Evolutionary conservation across 1,139 yeast genomes (phyloP).

Genomic region (Taphrina betulina): DNA sequence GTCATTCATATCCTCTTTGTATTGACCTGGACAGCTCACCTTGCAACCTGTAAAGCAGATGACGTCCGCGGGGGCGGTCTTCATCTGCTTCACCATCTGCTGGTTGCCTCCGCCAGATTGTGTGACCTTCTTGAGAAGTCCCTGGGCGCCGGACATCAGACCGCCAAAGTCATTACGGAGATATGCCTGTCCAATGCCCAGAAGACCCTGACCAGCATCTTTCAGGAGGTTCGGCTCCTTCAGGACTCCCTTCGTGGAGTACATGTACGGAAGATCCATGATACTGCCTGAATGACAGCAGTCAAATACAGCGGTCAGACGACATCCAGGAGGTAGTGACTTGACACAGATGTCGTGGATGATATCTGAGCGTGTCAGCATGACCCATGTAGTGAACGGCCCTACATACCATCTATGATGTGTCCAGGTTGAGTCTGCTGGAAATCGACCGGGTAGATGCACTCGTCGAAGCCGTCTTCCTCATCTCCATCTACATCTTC

Average conservation of each 20-base stretch:
- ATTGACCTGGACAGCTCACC: too few species aligned
- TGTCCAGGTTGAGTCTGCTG: conserved; percentile 58
- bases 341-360: conserved; percentile 77
- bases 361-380: too few species aligned
- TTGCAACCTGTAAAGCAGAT: conserved; percentile 68
- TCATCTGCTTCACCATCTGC: conserved; percentile 54
- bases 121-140: conserved; percentile 54
- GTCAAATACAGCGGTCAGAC: conserved; percentile 79
- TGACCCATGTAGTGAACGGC: too few species aligned
- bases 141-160: conserved; percentile 52
- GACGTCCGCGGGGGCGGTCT: conserved; percentile 86
- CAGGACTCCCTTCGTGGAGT: conserved; percentile 85
- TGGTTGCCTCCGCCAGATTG: conserved; percentile 46
- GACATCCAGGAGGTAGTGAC: conserved; percentile 75
- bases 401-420: conserved; percentile 81
- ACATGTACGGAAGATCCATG: conserved; percentile 81
- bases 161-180: conserved; percentile 67
- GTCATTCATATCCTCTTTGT: too few species aligned
- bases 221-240: conserved; percentile 86
- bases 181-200: conserved; percentile 69
- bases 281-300: conserved; percentile 94
- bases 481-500: conserved; percentile 84
- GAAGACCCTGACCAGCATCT: conserved; percentile 76
- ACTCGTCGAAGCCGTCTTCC: conserved; percentile 84
- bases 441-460: conserved; percentile 87